Evolutionary conservation across 257 asterid genomes (phyloP).

Genomic region (Gardenia jasminoides): DNA sequence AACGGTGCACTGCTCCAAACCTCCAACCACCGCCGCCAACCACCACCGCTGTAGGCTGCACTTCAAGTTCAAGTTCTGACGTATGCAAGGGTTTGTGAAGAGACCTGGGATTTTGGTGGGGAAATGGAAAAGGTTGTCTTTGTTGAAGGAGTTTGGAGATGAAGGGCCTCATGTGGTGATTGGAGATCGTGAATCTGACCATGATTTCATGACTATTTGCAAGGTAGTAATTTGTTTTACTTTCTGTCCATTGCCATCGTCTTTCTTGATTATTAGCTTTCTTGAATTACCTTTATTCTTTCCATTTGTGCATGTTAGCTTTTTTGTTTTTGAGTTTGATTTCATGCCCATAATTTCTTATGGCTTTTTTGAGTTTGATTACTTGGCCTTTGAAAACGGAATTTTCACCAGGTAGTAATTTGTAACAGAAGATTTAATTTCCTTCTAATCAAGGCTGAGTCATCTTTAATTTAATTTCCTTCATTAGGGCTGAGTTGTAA

Average conservation of each 20-base stretch:
- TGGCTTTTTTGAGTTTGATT: too few species aligned
- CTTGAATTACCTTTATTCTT: background rate
- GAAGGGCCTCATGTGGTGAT: conserved; percentile 80
- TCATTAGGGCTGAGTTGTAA: too few species aligned
- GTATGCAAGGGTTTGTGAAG: conserved; percentile 80
- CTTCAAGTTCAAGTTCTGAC: too few species aligned
- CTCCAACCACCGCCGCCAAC: too few species aligned
- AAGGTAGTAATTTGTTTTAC: conserved; percentile 44
- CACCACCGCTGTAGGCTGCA: too few species aligned
- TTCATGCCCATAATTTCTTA: too few species aligned
- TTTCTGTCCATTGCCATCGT: background rate
- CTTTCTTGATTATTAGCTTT: background rate
- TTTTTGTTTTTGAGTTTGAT: background rate
- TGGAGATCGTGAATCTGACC: conserved; percentile 91
- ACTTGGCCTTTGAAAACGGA: too few species aligned
- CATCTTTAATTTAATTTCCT: too few species aligned
- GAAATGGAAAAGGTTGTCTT: conserved; percentile 68
- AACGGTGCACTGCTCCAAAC: too few species aligned
- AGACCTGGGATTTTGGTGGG: conserved; percentile 90
- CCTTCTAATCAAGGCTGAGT: background rate
- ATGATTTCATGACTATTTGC: conserved; percentile 94
- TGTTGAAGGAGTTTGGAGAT: conserved; percentile 79
- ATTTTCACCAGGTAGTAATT: background rate
- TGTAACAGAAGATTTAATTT: too few species aligned
- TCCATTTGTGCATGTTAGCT: background rate